Conservation (phyloP, 2,329 filamentous ascomycete genomes). For the Rachicladosporium sp. region DNA sequence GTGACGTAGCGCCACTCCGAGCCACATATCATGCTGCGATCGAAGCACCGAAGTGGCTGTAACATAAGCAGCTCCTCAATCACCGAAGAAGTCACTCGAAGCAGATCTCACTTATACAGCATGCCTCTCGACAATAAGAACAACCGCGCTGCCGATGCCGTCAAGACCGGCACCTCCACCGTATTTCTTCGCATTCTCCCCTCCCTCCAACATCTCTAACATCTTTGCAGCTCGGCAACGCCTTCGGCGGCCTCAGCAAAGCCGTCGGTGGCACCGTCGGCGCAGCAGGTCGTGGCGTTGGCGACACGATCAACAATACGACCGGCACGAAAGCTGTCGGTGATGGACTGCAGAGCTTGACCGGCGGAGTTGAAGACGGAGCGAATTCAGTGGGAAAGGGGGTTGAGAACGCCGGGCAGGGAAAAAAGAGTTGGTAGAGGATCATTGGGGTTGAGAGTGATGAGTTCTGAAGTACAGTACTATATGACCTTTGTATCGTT, state of each 20-base stretch:
- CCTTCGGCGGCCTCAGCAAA: slow-evolving; percentile 39
- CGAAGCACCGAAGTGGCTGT: no score
- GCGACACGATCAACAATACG: slow-evolving; percentile 34
- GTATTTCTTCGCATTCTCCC: slow-evolving; percentile 6
- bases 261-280: slow-evolving; percentile 42
- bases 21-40: no score
- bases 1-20: no score
- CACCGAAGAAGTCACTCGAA: no score
- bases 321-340: slow-evolving; percentile 34
- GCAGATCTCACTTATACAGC: neutral
- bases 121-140: slow-evolving; percentile 9
- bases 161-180: slow-evolving; percentile 23
- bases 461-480: no score
- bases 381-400: slow-evolving; percentile 31
- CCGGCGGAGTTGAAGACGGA: slow-evolving; percentile 31
- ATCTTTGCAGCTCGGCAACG: slow-evolving; percentile 30
- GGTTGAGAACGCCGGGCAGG: slow-evolving; percentile 35
- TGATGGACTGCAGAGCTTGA: slow-evolving; percentile 28
- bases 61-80: no score
- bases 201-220: slow-evolving; percentile 5
- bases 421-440: slow-evolving; percentile 22
- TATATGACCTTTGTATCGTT: no score
- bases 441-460: neutral
- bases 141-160: slow-evolving; percentile 16
- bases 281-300: slow-evolving; percentile 30